Conservation (phyloP, 441 rosid species). For the Erodium chrysanthum region DNA sequence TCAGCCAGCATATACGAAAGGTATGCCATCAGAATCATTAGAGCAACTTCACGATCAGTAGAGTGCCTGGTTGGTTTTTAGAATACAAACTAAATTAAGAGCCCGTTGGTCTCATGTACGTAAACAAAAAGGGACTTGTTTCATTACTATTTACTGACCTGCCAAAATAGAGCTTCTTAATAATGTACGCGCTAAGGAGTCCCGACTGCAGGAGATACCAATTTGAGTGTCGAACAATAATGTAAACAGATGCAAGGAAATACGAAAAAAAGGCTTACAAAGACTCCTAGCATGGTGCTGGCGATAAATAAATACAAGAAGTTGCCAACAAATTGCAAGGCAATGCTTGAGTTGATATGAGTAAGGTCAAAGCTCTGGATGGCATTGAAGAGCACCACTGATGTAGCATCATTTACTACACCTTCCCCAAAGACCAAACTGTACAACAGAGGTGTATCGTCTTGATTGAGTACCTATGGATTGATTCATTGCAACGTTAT, state of each 20-base stretch:
- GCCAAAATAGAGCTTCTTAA: conserved; percentile 80
- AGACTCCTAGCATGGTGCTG: conserved; percentile 72
- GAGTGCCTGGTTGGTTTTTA: conserved; percentile 35
- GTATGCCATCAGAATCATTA: conserved; percentile 64
- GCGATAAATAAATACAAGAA: conserved; percentile 62
- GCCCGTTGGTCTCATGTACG: neutral
- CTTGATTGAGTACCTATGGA: conserved; percentile 77
- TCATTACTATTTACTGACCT: conserved; percentile 35
- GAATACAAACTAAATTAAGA: conserved; percentile 6
- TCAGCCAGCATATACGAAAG: conserved; percentile 60
- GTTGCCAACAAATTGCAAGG: conserved; percentile 56
- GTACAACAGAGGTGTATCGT: conserved; percentile 83
- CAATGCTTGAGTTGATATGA: conserved; percentile 40
- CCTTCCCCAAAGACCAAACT: conserved; percentile 91
- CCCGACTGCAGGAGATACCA: conserved; percentile 50
- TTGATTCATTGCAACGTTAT: neutral
- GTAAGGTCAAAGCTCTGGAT: conserved; percentile 78
- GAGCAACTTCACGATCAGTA: conserved; percentile 56
- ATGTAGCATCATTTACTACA: conserved; percentile 92
- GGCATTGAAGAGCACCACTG: conserved; percentile 93
- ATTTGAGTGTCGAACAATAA: neutral
- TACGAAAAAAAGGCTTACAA: conserved; percentile 35
- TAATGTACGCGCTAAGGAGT: conserved; percentile 67
- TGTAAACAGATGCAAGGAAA: neutral
- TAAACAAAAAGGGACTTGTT: no score